Evolutionary conservation across 495 filamentous ascomycete genomes (phyloP).

Genomic region (Annulohypoxylon moriforme): DNA sequence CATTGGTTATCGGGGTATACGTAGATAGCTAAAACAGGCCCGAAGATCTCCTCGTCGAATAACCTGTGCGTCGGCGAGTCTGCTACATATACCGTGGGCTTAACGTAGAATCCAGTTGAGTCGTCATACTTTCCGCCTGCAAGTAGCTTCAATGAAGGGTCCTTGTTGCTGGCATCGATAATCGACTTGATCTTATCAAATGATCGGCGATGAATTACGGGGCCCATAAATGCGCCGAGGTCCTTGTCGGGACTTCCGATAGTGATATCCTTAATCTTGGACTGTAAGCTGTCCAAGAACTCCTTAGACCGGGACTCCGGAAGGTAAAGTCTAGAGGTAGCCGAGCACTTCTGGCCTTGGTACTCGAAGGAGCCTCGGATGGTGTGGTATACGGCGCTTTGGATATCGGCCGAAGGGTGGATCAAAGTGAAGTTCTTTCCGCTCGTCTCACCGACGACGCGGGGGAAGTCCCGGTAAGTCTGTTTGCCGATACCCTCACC

Average conservation of each 20-base stretch:
- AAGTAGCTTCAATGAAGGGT: background rate
- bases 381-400: background rate
- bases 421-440: background rate
- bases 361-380: background rate
- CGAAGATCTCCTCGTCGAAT: background rate
- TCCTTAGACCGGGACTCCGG: background rate
- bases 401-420: background rate
- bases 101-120: background rate
- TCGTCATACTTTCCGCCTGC: background rate
- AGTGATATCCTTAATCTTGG: background rate
- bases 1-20: background rate
- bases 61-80: background rate
- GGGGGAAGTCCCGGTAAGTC: background rate
- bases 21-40: background rate
- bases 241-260: slow-evolving; percentile 1
- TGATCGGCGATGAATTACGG: background rate
- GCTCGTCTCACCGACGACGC: background rate
- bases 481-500: background rate
- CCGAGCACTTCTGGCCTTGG: background rate
- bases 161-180: background rate
- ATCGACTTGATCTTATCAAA: background rate
- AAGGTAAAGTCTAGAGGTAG: background rate
- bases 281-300: background rate
- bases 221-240: background rate
- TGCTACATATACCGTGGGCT: background rate